These are phyloP conservation scores for Megacollybia platyphylla DNA, from an alignment of 1,284 basidiomycete genomes.

Conservation along the genomic window DNA sequence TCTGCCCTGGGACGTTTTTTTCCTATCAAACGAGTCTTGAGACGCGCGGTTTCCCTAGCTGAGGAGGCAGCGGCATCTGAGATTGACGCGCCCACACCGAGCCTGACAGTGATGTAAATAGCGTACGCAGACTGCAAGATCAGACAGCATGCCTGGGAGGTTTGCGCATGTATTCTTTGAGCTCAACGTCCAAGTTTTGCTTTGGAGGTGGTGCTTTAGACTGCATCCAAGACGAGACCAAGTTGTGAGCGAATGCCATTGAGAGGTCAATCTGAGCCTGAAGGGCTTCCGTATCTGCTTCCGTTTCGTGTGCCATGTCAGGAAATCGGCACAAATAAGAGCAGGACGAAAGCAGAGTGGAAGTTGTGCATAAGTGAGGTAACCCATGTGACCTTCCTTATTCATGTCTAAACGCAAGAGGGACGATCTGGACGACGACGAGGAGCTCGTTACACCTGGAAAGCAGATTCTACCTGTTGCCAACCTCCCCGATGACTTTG, in stretches of 20 bases:
- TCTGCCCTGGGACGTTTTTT: constrained; percentile 36
- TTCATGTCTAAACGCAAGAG: constrained; percentile 36
- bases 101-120: constrained; percentile 21
- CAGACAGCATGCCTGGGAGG: constrained; percentile 46
- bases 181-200: constrained; percentile 36
- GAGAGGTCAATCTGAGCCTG: constrained; percentile 69
- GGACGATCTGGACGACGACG: constrained; percentile 31
- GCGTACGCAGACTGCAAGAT: background rate
- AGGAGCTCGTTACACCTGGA: constrained; percentile 42
- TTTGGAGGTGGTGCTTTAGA: constrained; percentile 15
- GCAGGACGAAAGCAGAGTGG: background rate
- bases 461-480: constrained; percentile 66
- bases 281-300: constrained; percentile 47
- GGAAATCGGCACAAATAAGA: background rate
- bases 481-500: constrained; percentile 51
- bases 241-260: constrained; percentile 58
- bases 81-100: constrained; percentile 57
- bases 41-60: constrained; percentile 34
- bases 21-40: constrained; percentile 42
- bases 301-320: constrained; percentile 24
- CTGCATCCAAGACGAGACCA: constrained; percentile 65
- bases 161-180: constrained; percentile 51
- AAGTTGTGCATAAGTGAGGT: too few relatives aligned
- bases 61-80: constrained; percentile 27
- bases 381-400: background rate